Base-by-base conservation (phyloP, 108 stramenopile genomes). In the Fragilariopsis cylindrus region DNA sequence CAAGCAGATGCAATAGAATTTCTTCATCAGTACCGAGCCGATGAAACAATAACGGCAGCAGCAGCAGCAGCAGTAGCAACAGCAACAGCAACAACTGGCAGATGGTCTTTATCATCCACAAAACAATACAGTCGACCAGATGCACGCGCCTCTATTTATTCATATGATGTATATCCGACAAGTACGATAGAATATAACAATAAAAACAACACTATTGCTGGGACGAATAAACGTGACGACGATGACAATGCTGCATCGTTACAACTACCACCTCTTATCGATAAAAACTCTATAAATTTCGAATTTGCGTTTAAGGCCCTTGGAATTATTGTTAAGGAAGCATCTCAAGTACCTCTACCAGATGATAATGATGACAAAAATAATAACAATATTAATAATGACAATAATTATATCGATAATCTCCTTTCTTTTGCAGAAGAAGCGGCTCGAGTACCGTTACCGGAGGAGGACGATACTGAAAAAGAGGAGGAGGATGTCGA, bases 1-100 rank as follows among this genome's bases (percentile, higher is more conserved):
- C 65, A 74, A 43, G 62, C 21, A 11, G 44, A 46, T 16, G 73
- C 73, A 41, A 66, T 66, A 39, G 73, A 74, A 48, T 46, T 74
- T 62, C 18, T 74, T 44, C 73, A 74, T 46, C 65, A 74, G 57
- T 74, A 56, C 55, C 73, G 73, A 9, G 73, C 73, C 18, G 73
- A 66, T 53, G 65, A 74, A 15, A 46, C 65, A 54, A 15, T 73
- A 12, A 49, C 57, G 18, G 42, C 57, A 3, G 19, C 3, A 12
- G 41, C 49, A 4, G 47, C 63, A 65, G 60, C 48, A 30, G 44
- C 72, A n/a, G 45, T 41, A n/a, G n/a, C n/a, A 68, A 5, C n/a
- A 68, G 30, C 39, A n/a, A 68, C 1, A 52, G 13, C 16, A 16
- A 48, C 16, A 9, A 60, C 58, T 7, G 41, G 9, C 0, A 41